Evolutionary conservation across 169 alveolate species (phyloP).

Genomic region (Plasmodium cynomolgi): DNA sequence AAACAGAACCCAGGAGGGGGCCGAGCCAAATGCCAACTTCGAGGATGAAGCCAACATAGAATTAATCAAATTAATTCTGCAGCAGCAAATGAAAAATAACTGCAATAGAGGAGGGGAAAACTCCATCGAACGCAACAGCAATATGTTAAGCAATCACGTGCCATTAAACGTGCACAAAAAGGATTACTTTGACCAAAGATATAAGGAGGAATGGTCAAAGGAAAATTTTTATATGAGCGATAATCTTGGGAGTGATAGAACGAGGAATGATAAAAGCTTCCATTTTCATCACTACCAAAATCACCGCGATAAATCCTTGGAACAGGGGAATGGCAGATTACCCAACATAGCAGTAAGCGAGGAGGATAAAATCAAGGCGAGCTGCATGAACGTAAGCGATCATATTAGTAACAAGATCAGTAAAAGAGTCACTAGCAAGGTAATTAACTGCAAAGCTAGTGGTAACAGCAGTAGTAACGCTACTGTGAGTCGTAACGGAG

Average conservation of each 20-base stretch:
- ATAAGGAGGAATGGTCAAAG: background rate
- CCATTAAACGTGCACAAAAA: background rate
- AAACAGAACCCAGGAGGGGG: background rate
- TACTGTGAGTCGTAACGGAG: background rate
- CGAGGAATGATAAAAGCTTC: background rate
- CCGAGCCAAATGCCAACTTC: background rate
- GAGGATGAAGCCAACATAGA: slow-evolving; percentile 7
- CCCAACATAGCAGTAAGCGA: background rate
- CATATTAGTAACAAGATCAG: background rate
- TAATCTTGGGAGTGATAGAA: background rate
- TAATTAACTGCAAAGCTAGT: background rate
- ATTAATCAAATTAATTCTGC: slow-evolving; percentile 29
- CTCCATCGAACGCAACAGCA: background rate
- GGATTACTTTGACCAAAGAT: background rate
- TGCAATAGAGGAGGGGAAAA: background rate
- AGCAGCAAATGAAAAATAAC: background rate
- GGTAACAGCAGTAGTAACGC: background rate
- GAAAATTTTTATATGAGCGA: background rate
- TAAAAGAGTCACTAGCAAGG: background rate
- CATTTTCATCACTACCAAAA: background rate
- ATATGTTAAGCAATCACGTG: background rate
- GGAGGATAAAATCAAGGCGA: background rate
- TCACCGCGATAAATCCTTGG: background rate
- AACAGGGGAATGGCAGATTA: background rate
- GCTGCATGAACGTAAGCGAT: background rate